Base-by-base conservation (phyloP, 2,329 filamentous ascomycete species). In the Trichoderma koningii region DNA sequence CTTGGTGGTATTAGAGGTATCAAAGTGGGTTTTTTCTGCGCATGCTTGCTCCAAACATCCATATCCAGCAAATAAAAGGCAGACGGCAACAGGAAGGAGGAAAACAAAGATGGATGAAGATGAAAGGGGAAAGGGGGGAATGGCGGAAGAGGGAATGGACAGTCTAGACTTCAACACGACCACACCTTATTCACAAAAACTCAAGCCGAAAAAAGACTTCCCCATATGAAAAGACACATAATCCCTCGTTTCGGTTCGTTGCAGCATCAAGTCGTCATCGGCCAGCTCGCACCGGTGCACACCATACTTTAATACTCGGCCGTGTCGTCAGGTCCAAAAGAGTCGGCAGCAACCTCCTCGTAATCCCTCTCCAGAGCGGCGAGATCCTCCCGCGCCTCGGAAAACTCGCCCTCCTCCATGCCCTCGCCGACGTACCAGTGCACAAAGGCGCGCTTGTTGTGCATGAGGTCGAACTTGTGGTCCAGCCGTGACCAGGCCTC, bases 361-460 rank as follows among this genome's bases (percentile, higher is more conserved):
- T 94, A 94, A 73, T 94, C 91, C 82, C 89, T 91, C 83, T 94
- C 91, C 41, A 95, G 83, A 55, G 91, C 91, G 68, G 91, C 91
- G 67, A 95, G 83, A 76, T 95, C 91, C 81, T 95, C 91, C 71
- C 91, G 89, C 68, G 91, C 91, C 79, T 95, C 91, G 68, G 88
- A 90, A 82, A 95, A 95, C 79, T 95, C 91, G 73, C 91, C 91
- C 78, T 95, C 91, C 82, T 95, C 91, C 91, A 95, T 95, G 80
- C 91, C 91, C 81, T 95, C 91, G 70, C 91, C 91, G 62, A 95
- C 91, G 71, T 91, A 91, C 88, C 88, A 90, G 80, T 91, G 88
- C 52, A 90, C 88, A 72, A 91, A 90, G 66, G 88, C 88, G 70
- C 88, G 87, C 85, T 90, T 90, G 80, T 84, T 88, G 83, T 90